Conservation (phyloP, 371 early-diverging fungal genomes). For the Batrachochytrium dendrobatidis region DNA sequence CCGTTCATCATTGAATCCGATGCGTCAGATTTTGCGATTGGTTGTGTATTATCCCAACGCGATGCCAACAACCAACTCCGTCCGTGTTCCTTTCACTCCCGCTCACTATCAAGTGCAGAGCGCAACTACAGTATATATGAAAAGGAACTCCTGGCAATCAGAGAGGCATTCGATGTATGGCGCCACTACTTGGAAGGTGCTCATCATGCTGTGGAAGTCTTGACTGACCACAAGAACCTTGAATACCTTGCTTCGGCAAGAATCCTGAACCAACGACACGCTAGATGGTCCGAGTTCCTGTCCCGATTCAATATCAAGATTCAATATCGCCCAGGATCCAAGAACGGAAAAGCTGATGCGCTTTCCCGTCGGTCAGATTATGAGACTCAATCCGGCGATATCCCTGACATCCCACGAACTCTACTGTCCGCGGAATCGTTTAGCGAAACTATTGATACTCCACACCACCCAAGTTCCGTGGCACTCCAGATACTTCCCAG, state of each 20-base stretch:
- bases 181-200: conserved; percentile 30
- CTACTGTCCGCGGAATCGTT: not conserved
- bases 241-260: conserved; percentile 28
- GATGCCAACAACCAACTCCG: conserved; percentile 13
- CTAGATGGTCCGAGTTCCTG: conserved; percentile 29
- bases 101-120: conserved; percentile 16
- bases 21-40: conserved; percentile 41
- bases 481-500: no score
- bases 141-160: conserved; percentile 43
- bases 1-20: conserved; percentile 40
- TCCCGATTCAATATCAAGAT: conserved; percentile 32
- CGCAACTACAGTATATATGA: conserved; percentile 41
- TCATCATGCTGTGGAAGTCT: conserved; percentile 24
- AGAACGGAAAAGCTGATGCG: conserved; percentile 38
- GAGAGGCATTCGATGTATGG: conserved; percentile 36
- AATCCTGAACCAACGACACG: conserved; percentile 30
- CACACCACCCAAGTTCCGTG: not conserved
- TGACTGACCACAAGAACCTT: conserved; percentile 46
- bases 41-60: conserved; percentile 46
- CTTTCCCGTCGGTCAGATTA: conserved; percentile 29
- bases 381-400: conserved; percentile 5
- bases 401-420: not conserved
- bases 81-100: conserved; percentile 37
- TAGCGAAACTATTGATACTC: not conserved
- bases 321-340: conserved; percentile 31